These are phyloP conservation scores for Malus sieversii DNA, from an alignment of 306 rosid species.

Conservation along the genomic window DNA sequence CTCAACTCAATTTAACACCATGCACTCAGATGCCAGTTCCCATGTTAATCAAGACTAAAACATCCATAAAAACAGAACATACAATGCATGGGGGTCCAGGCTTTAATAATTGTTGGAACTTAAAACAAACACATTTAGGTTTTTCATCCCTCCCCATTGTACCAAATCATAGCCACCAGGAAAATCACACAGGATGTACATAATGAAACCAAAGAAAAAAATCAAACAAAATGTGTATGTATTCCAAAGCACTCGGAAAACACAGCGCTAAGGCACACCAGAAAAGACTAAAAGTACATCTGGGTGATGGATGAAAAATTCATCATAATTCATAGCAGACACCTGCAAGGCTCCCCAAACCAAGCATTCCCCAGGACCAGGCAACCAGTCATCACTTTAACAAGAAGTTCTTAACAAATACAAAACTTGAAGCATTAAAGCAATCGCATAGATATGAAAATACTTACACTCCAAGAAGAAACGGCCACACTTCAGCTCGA, in stretches of 20 bases:
- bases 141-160: not conserved
- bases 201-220: not conserved
- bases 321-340: not conserved
- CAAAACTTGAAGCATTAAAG: not conserved
- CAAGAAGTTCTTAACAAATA: not conserved
- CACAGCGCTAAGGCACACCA: not conserved
- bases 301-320: not conserved
- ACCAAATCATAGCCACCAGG: not conserved
- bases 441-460: not conserved
- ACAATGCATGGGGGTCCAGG: not conserved
- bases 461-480: slow-evolving; percentile 24
- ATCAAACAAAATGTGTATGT: not conserved
- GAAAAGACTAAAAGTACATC: not conserved
- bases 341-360: not conserved
- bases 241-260: not conserved
- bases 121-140: not conserved
- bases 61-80: not conserved
- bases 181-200: not conserved
- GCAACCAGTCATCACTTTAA: not conserved
- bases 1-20: not conserved
- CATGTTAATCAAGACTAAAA: not conserved
- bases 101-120: not conserved
- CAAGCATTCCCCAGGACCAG: not conserved
- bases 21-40: not conserved
- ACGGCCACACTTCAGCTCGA: slow-evolving; percentile 24